These are phyloP conservation scores for Candida quercuum DNA, from an alignment of 805 yeast species.

Conservation along the genomic window DNA sequence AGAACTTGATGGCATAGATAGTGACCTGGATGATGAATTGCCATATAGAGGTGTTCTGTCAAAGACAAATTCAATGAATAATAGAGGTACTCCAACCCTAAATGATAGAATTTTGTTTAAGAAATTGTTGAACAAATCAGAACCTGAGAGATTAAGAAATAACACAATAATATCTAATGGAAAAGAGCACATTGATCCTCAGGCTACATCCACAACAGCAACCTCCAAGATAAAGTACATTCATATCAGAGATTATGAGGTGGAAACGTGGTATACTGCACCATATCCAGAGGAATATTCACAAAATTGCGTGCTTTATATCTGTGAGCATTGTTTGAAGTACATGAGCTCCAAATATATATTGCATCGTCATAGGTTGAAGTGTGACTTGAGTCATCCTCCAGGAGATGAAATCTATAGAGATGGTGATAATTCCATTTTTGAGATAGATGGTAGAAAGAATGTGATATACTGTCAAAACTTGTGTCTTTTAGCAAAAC, in stretches of 20 bases:
- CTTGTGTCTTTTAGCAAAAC: slow-evolving; percentile 81
- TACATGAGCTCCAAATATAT: slow-evolving; percentile 69
- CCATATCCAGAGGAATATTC: slow-evolving; percentile 90
- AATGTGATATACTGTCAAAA: slow-evolving; percentile 82
- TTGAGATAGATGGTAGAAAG: slow-evolving; percentile 91
- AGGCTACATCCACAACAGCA: slow-evolving; percentile 7
- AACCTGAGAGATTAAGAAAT: slow-evolving; percentile 30
- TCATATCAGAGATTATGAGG: slow-evolving; percentile 66
- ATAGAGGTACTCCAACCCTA: slow-evolving; percentile 52
- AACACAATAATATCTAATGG: slow-evolving; percentile 28
- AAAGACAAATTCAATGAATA: slow-evolving; percentile 54
- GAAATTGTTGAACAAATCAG: slow-evolving; percentile 33
- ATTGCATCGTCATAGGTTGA: slow-evolving; percentile 62
- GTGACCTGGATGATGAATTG: slow-evolving; percentile 36
- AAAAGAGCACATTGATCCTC: slow-evolving; percentile 5
- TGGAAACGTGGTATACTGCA: slow-evolving; percentile 88
- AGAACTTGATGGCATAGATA: slow-evolving; percentile 2
- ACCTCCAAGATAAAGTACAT: slow-evolving; percentile 38
- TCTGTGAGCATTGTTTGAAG: slow-evolving; percentile 82
- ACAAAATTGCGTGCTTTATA: slow-evolving; percentile 51
- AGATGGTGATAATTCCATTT: slow-evolving; percentile 61
- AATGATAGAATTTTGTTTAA: slow-evolving; percentile 47
- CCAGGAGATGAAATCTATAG: slow-evolving; percentile 93
- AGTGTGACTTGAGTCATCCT: slow-evolving; percentile 70
- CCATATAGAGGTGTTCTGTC: slow-evolving; percentile 66